These are phyloP conservation scores for Centrapalus pauciflorus DNA, from an alignment of 129 eudicot species.

Conservation along the genomic window DNA sequence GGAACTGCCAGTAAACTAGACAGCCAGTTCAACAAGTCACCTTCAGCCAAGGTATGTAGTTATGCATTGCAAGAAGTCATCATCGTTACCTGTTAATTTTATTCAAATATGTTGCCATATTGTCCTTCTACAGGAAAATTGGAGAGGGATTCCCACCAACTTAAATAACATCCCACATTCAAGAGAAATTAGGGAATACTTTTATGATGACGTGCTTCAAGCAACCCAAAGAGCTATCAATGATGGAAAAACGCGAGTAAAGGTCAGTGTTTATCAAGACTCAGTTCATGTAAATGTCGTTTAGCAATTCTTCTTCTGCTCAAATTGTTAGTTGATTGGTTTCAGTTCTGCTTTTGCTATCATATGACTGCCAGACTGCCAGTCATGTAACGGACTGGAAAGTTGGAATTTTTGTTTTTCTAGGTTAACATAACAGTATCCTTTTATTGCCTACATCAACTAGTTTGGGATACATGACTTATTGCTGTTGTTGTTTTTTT, in stretches of 20 bases:
- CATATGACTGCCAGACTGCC: too few species aligned
- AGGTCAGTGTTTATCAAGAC: constrained; percentile 35
- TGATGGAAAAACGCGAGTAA: constrained; percentile 84
- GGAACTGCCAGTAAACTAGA: constrained; percentile 46
- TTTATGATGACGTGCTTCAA: constrained; percentile 87
- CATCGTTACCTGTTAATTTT: not conserved
- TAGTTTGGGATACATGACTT: not conserved
- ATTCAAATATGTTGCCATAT: constrained; percentile 14
- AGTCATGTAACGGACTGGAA: too few species aligned
- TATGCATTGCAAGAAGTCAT: constrained; percentile 3
- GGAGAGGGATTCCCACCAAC: constrained; percentile 98
- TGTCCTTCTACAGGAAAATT: constrained; percentile 48
- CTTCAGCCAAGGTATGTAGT: constrained; percentile 46
- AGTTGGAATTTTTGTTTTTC: too few species aligned
- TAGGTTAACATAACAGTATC: too few species aligned
- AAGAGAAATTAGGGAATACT: constrained; percentile 92
- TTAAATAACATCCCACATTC: constrained; percentile 98
- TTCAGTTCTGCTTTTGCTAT: too few species aligned
- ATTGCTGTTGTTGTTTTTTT: not conserved
- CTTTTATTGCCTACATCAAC: not conserved
- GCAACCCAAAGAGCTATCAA: constrained; percentile 83
- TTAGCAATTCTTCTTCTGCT: not conserved
- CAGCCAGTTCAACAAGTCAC: constrained; percentile 37
- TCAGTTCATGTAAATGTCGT: not conserved
- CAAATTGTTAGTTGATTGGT: not conserved